Base-by-base conservation (phyloP, 352 stramenopile genomes). In the Globisporangium viniferum region DNA sequence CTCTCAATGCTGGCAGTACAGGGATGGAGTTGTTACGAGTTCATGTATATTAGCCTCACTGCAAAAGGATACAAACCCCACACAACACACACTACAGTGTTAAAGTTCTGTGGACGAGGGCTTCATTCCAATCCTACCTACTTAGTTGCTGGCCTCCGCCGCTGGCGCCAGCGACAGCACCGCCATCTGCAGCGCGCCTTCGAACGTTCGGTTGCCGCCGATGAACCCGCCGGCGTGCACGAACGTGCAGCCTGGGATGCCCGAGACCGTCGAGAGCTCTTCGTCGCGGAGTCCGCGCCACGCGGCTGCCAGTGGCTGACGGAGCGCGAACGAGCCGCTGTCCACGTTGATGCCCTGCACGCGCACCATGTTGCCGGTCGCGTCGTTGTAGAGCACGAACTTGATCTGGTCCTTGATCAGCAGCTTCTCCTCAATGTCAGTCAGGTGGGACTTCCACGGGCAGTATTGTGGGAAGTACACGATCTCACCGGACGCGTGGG, bases 171-270 rank as follows among this genome's bases (percentile, higher is more conserved):
- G 72, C 22, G 84, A 91, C 68, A 88, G 74, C 49, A 79, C 74
- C 0, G 97, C 97, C 97, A 99, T 99, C 62, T 93, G 70, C 46
- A 99, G 75, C 4, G 94, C 98, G 29, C 97, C 98, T 63, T 99
- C 94, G 67, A 91, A 98, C 44, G 84, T 99, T 59, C 92, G 89
- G 83, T 99, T 99, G 66, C 97, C 98, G 14, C 98, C 98, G 66
- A 99, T 99, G 80, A 99, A 99, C 44, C 98, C 98, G n/a, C 91
- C 93, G 5, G 93, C 97, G 83, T 99, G 98, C 68, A 98, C 93
- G 76, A 99, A 99, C 3, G 92, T 98, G 79, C 90, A 97, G 67
- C 92, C 97, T 20, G 88, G 76, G 73, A 99, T 98, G 27, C 97
- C 97, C 2, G 88, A 73, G 12, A 95, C 70, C 9, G 72, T 68